Percentiles rank a stretch among this genome's conserved stretches.
Conservation (phyloP, 1,139 yeast species). For the Debaryomycetaceae sp. region DNA sequence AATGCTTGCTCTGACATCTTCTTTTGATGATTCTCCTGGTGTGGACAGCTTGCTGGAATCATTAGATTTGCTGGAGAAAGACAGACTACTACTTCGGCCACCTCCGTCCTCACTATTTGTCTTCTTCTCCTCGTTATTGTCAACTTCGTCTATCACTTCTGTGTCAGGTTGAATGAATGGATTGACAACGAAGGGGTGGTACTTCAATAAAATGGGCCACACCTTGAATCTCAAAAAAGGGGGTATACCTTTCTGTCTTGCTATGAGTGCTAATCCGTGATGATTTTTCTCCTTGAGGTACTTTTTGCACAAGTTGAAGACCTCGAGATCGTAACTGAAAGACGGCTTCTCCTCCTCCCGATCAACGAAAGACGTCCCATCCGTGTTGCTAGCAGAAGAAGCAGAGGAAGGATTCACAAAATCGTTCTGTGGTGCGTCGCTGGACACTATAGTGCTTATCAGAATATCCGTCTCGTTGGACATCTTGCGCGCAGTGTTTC, state of each 20-base stretch:
- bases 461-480: neutral
- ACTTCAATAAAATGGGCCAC: slow-evolving; percentile 80
- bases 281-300: slow-evolving; percentile 52
- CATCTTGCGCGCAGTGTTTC: neutral
- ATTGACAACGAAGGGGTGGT: slow-evolving; percentile 78
- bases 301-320: slow-evolving; percentile 33
- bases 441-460: neutral
- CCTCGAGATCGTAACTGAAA: slow-evolving; percentile 39
- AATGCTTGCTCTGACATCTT: slow-evolving; percentile 32
- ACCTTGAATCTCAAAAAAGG: slow-evolving; percentile 73
- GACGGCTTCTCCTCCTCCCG: slow-evolving; percentile 24
- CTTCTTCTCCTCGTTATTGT: slow-evolving; percentile 6
- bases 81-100: slow-evolving; percentile 1
- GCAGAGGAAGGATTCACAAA: neutral
- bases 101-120: slow-evolving; percentile 2
- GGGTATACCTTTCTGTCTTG: slow-evolving; percentile 83
- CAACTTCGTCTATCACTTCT: slow-evolving; percentile 13
- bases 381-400: neutral
- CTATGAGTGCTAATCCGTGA: slow-evolving; percentile 71
- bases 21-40: slow-evolving; percentile 10
- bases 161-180: slow-evolving; percentile 68
- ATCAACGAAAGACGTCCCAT: neutral
- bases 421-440: neutral
- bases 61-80: slow-evolving; percentile 5
- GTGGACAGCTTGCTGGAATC: neutral